Conservation (phyloP, 2,329 filamentous ascomycete genomes). For the Diaporthe vexans region DNA sequence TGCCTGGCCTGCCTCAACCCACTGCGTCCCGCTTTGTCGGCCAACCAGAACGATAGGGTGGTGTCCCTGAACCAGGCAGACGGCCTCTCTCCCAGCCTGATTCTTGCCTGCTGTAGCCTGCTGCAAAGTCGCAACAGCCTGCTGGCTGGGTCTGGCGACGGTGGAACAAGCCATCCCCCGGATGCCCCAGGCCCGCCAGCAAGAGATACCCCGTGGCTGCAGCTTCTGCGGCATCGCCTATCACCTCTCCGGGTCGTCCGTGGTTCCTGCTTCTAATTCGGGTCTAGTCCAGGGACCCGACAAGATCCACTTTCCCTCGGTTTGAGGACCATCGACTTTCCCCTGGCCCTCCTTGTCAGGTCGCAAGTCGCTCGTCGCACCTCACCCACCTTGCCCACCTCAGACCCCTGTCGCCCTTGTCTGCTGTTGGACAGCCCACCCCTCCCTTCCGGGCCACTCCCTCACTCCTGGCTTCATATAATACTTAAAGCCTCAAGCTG, state of each 20-base stretch:
- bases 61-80: not conserved
- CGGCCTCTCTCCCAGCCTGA: conserved; percentile 3
- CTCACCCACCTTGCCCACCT: not conserved
- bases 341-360: conserved; percentile 35
- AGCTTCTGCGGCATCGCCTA: conserved; percentile 33
- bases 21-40: conserved; percentile 4
- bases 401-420: conserved; percentile 21
- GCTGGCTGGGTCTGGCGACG: not conserved
- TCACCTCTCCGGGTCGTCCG: conserved; percentile 31
- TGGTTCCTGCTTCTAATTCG: conserved; percentile 26
- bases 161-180: conserved; percentile 21
- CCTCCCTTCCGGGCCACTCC: conserved; percentile 23
- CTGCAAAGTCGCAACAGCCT: no score
- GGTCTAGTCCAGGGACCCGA: conserved; percentile 28
- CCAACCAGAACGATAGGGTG: not conserved
- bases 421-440: conserved; percentile 36
- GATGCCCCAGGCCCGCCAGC: conserved; percentile 27
- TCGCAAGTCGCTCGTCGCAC: conserved; percentile 37
- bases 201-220: conserved; percentile 25
- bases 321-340: conserved; percentile 34
- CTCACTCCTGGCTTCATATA: conserved; percentile 37
- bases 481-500: conserved; percentile 40
- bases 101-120: not conserved
- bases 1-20: not conserved
- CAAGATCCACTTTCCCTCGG: conserved; percentile 34